Base-by-base conservation (phyloP, 176 grass and related monocot genomes). In the Puccinellia tenuiflora region DNA sequence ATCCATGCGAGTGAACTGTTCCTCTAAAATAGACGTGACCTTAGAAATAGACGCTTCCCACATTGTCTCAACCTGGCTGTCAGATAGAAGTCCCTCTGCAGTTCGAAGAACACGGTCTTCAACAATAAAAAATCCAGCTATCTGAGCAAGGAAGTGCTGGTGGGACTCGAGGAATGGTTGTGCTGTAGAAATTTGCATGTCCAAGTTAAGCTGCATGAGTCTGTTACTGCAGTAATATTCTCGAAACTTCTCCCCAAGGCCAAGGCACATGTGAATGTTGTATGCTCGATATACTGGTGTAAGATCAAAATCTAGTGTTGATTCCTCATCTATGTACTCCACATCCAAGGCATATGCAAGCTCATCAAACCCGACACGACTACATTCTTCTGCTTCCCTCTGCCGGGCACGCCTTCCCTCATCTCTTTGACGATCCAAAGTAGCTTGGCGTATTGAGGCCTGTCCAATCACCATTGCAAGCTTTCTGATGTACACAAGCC, bases 341-440 rank as follows among this genome's bases (percentile, higher is more conserved):
- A 85, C 18, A 74, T 94, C 88, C 67, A 97, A 92, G 39, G 86
- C 60, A 45, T 92, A 94, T n/a, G 91, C 86, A 87, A 79, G 86
- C 57, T 87, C 78, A 53, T 88, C 67, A 61, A 91, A 88, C 29
- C 90, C 95, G 24, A 60, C 70, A 52, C 30, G 62, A 52, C 90
- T 89, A 61, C 88, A 87, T 30, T 92, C 88, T 80, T 97, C 95
- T 50, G 86, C 88, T 80, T 94, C 88, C 87, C 86, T 91, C 83
- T 89, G 90, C 46, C 79, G 78, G 52, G 84, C 74, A 45, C 63
- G 70, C 75, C 83, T 91, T 73, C 85, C 70, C 61, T 94, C 81
- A 43, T 91, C 90, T 79, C 75, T 90, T 65, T 92, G 90, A 39
- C 65, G 75, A 64, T 56, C 67, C 39, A 89, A 80, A 60, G 90